A percentile compares a stretch with the other conserved stretches of the same genome.
Evolutionary conservation across 106 monocot species (phyloP).

Genomic region (Platanthera zijinensis): DNA sequence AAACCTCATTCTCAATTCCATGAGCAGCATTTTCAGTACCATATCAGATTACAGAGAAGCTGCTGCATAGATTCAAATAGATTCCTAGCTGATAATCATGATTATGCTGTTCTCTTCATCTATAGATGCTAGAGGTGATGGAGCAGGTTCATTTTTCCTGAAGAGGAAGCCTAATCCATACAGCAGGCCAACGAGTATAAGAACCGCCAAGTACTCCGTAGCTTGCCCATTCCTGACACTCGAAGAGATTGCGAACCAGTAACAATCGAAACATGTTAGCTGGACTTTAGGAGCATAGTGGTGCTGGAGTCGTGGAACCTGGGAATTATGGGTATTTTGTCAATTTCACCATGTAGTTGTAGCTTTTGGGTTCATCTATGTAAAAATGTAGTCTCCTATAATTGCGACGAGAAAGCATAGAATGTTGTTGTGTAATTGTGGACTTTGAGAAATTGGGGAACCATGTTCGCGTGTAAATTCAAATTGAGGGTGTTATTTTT

Average conservation of each 20-base stretch:
- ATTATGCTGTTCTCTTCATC: not conserved
- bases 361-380: too few species aligned
- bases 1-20: not conserved
- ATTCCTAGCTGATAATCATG: not conserved
- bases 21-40: not conserved
- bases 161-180: constrained; percentile 17
- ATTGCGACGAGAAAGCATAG: too few species aligned
- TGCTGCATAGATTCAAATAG: not conserved
- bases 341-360: too few species aligned
- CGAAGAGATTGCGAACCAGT: constrained; percentile 36
- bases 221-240: constrained; percentile 48
- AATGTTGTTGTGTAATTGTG: too few species aligned
- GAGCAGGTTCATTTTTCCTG: constrained; percentile 31
- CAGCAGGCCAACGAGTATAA: constrained; percentile 12
- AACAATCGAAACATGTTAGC: not conserved
- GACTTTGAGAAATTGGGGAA: too few species aligned
- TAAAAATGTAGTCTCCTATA: too few species aligned
- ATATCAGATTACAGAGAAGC: not conserved
- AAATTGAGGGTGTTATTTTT: too few species aligned
- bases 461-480: too few species aligned
- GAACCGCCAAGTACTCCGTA: constrained; percentile 44
- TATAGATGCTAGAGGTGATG: constrained; percentile 24
- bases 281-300: too few species aligned
- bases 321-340: too few species aligned
- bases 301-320: too few species aligned